Base-by-base conservation (phyloP, 345 rosid species). In the Xanthoceras sorbifolium region DNA sequence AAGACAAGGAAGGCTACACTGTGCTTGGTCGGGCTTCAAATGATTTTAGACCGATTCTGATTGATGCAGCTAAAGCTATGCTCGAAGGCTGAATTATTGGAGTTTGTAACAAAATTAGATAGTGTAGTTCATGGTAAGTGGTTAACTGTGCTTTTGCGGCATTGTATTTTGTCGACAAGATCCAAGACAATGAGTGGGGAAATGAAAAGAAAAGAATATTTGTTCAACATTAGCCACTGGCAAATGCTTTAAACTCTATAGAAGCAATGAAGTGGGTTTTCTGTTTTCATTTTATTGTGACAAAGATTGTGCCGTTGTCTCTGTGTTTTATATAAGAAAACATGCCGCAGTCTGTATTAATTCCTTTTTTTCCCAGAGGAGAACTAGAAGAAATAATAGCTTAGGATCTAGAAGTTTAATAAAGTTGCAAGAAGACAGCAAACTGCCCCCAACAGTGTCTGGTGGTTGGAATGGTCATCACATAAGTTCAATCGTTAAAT, bases 1-100 rank as follows among this genome's bases (percentile, higher is more conserved):
- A 91, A 86, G 99, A 93, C 84, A 93, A 91, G 67, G 99, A 95
- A 85, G 98, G 97, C 0, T 95, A 90, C 89, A 91, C 98, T 6
- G 98, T 93, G 75, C 90, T 95, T n/a, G 99, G 98, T 32, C 92
- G 88, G 80, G 94, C 99, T 75, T 84, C 95, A 1, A 54, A 6
- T 20, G 91, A 86, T 48, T 82, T 91, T 67, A 86, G 97, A 81
- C 88, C 92, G 1, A 46, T 72, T 25, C 87, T 95, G 31, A 59
- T 90, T 5, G 93, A 95, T 78, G 98, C 96, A 12, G 97, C 97
- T 0, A 82, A 84, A 76, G 87, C 94, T 38, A 93, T 95, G 98
- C 85, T 89, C 44, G 97, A 93, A 87, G 92, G 84, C 79, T 91
- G 83, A 89, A 26, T 12, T 54, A 40, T 75, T 64, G 3, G 71